These are phyloP conservation scores for Fusarium ambrosium DNA, from an alignment of 2,329 filamentous ascomycete genomes.

Conservation along the genomic window DNA sequence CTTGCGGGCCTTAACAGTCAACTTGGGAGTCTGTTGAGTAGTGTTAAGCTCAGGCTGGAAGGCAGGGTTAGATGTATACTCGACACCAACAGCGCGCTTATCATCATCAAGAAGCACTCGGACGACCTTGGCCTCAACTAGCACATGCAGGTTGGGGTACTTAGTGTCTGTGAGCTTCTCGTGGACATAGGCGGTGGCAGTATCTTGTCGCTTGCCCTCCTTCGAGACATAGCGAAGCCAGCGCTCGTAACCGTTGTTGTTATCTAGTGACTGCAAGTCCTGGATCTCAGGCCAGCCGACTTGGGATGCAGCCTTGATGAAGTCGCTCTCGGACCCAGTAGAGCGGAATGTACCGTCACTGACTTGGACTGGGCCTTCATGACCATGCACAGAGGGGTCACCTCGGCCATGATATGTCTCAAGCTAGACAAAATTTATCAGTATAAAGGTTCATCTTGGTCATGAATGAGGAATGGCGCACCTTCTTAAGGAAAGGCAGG, in stretches of 20 bases:
- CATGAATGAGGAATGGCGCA: slow-evolving; percentile 34
- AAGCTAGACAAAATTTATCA: slow-evolving; percentile 50
- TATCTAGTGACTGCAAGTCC: slow-evolving; percentile 66
- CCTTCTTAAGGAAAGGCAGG: slow-evolving; percentile 49
- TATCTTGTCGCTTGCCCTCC: slow-evolving; percentile 69
- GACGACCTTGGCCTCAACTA: slow-evolving; percentile 68
- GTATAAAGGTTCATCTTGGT: slow-evolving; percentile 45
- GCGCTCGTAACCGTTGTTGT: slow-evolving; percentile 51
- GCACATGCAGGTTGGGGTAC: slow-evolving; percentile 70
- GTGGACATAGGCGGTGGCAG: slow-evolving; percentile 64
- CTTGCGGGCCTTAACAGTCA: slow-evolving; percentile 46
- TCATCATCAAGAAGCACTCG: slow-evolving; percentile 66
- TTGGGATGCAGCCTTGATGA: slow-evolving; percentile 61
- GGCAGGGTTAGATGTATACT: slow-evolving; percentile 63
- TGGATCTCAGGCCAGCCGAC: slow-evolving; percentile 65
- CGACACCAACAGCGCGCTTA: slow-evolving; percentile 69
- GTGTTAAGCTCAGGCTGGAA: slow-evolving; percentile 37
- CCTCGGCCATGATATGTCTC: slow-evolving; percentile 69
- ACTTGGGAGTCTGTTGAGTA: slow-evolving; percentile 18
- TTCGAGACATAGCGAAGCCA: slow-evolving; percentile 57
- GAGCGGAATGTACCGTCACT: slow-evolving; percentile 63
- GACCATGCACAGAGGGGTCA: slow-evolving; percentile 62
- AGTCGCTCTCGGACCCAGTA: slow-evolving; percentile 59
- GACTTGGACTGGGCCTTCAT: slow-evolving; percentile 67
- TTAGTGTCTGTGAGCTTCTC: slow-evolving; percentile 50